Evolutionary conservation across 805 yeast genomes (phyloP), one percentile per base, ranked within the genome.

Genomic region (Metschnikowia hibisci): DNA sequence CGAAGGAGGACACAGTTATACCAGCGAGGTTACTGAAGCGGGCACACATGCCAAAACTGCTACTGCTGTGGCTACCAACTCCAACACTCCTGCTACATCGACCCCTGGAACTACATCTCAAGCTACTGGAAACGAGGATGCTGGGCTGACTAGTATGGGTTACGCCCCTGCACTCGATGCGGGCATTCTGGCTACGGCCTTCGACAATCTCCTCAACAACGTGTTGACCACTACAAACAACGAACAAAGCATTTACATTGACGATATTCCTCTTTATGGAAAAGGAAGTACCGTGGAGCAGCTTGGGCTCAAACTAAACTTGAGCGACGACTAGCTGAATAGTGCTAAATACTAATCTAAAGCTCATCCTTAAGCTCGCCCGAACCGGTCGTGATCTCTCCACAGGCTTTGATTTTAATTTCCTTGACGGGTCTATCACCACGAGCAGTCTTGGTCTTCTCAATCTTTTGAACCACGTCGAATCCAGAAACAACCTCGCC

Each of bases 401-500:
- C 98, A 51, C 86, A 71, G 47, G 78, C 80, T 39, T 73, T 75
- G 54, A 90, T 83, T 50, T 68, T 73, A 48, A 91, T 71, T 22
- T 78, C 79, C 55, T 76, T 76, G 43, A 64, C 66, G 43, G 99
- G 99, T 52, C 70, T 76, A 66, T 88, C 93, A 52, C 85, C 80
- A 55, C 74, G 68, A 46, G 71, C 67, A 18, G 95, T 88, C 67
- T 81, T 78, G 48, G 85, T 80, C 37, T 64, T 64, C 68, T 89
- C 96, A 59, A 93, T 80, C 64, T 78, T 74, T 52, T 74, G 67
- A 43, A 91, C 87, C 39, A 88, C 78, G 52, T 91, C 96, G 72
- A 81, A 74, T 38, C 98, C 98, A 44, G 84, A 89, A 13, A 88
- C 45, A 43, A 93, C 96, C 69, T 88, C 87, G 53, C 99, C 99